A percentile compares a stretch with the other conserved stretches of the same genome.
phyloP scores from a whole-genome alignment of 495 filamentous ascomycete species.

The Podospora pseudopauciseta region DNA sequence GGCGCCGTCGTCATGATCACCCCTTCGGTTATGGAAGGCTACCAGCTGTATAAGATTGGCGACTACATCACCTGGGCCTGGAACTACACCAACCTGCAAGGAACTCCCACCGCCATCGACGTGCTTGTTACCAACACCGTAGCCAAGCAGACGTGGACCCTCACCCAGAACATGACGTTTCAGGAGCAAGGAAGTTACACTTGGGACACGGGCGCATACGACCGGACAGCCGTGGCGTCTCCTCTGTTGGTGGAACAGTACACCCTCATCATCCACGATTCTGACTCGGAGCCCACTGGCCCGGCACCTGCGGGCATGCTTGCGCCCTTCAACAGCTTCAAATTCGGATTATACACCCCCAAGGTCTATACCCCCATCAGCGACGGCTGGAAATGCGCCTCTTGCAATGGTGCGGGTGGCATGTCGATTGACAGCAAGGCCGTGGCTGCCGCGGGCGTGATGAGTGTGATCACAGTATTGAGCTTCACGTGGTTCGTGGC shows the following conservation, averaged over 20 bases:
- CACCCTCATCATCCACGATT: conserved; percentile 80
- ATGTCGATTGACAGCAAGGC: conserved; percentile 58
- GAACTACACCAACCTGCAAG: conserved; percentile 89
- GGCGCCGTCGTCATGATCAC: conserved; percentile 83
- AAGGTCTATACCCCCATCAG: conserved; percentile 60
- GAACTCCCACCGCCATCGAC: conserved; percentile 74
- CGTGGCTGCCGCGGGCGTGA: conserved; percentile 68
- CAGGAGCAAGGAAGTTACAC: conserved; percentile 42
- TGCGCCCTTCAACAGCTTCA: conserved; percentile 55
- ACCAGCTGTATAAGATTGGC: conserved; percentile 83
- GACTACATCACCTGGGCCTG: conserved; percentile 81
- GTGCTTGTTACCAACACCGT: conserved; percentile 72
- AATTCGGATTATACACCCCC: conserved; percentile 78
- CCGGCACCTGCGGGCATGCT: conserved; percentile 70
- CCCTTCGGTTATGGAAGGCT: conserved; percentile 54
- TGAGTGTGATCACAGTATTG: conserved; percentile 69
- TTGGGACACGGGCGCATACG: conserved; percentile 78
- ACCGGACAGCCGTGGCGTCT: conserved; percentile 53
- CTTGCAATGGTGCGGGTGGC: conserved; percentile 68
- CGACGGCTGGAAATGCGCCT: conserved; percentile 57
- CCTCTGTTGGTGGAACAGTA: conserved; percentile 71
- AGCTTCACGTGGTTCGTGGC: conserved; percentile 89
- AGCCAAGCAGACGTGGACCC: conserved; percentile 43
- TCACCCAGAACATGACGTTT: conserved; percentile 54
- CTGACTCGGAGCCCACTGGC: conserved; percentile 58